Evolutionary conservation across 371 early-diverging fungal genomes (phyloP).

Genomic region (Phascolomyces articulosus): DNA sequence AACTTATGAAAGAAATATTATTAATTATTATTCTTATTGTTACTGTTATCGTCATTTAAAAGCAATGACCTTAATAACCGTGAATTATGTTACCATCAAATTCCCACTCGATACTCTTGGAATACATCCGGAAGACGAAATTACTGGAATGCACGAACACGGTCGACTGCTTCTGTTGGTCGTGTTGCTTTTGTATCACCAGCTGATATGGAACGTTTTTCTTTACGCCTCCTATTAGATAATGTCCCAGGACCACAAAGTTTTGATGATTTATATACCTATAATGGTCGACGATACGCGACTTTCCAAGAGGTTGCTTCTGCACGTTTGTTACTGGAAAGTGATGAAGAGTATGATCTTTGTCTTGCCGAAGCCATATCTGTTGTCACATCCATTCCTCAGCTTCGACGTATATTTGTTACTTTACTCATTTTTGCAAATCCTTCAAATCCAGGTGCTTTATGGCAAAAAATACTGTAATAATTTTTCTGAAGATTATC

Average conservation of each 20-base stretch:
- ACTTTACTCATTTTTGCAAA: slow-evolving; percentile 7
- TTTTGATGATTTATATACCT: slow-evolving; percentile 2
- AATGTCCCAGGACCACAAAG: slow-evolving; percentile 5
- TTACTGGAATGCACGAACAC: no score
- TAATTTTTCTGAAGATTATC: slow-evolving; percentile 4
- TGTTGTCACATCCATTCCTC: neutral
- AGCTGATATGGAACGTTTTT: neutral
- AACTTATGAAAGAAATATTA: no score
- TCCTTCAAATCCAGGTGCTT: slow-evolving; percentile 3
- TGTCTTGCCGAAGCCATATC: slow-evolving; percentile 7
- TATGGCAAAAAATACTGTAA: slow-evolving; percentile 2
- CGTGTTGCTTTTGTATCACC: slow-evolving; percentile 2
- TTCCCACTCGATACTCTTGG: neutral
- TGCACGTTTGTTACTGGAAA: slow-evolving; percentile 3
- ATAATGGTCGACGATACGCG: neutral
- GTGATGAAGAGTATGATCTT: slow-evolving; percentile 4
- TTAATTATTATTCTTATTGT: no score
- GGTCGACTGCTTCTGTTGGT: neutral
- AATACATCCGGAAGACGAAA: no score
- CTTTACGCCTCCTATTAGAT: neutral
- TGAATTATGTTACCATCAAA: slow-evolving; percentile 1
- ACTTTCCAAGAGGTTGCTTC: neutral
- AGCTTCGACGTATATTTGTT: slow-evolving; percentile 4
- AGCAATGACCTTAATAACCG: slow-evolving; percentile 6
- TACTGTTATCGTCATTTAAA: slow-evolving; percentile 18